These are phyloP conservation scores for Leptomonas pyrrhocoris DNA, from an alignment of 208 protist genomes.

Conservation along the genomic window DNA sequence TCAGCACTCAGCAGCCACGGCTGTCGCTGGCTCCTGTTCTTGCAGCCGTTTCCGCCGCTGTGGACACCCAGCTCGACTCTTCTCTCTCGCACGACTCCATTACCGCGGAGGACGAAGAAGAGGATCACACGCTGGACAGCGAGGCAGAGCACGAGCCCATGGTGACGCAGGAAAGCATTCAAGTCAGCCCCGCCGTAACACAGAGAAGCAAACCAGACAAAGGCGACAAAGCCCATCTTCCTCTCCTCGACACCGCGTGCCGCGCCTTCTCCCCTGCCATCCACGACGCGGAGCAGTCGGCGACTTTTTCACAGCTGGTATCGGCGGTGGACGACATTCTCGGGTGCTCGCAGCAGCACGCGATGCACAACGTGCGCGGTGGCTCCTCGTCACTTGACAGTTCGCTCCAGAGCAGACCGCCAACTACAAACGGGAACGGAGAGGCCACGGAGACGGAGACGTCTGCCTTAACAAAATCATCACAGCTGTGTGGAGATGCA, in stretches of 20 bases:
- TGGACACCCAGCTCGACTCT: no score
- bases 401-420: no score
- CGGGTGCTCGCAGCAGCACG: not conserved
- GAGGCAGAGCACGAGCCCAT: not conserved
- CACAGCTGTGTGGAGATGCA: no score
- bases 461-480: no score
- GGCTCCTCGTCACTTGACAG: no score
- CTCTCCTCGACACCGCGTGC: not conserved
- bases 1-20: not conserved
- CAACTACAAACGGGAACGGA: no score
- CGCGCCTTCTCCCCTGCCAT: no score
- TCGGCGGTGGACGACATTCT: constrained; percentile 23
- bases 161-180: not conserved
- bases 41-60: not conserved
- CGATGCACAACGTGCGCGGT: no score
- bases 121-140: not conserved
- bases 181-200: not conserved
- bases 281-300: not conserved
- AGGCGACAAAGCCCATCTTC: not conserved
- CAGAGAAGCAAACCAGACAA: not conserved
- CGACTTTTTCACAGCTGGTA: constrained; percentile 26
- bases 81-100: no score
- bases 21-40: not conserved
- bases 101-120: not conserved
- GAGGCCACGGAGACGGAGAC: no score